These are phyloP conservation scores for Beauveria brongniartii DNA, from an alignment of 2,329 filamentous ascomycete genomes.

Conservation along the genomic window DNA sequence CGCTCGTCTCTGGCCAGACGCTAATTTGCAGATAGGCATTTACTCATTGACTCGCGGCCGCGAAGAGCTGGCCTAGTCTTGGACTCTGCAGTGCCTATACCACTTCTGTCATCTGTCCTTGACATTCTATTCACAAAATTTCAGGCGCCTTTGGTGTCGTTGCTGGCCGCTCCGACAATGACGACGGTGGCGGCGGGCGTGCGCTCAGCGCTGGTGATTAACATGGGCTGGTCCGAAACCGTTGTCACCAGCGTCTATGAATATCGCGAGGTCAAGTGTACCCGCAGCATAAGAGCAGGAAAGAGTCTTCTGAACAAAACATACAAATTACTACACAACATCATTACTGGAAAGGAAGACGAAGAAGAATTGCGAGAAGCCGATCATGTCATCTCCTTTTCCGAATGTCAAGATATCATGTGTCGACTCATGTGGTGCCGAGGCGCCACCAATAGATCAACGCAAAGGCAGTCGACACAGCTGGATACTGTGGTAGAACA, in stretches of 20 bases:
- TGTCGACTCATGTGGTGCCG: constrained; percentile 71
- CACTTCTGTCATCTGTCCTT: constrained; percentile 66
- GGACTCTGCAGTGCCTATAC: constrained; percentile 69
- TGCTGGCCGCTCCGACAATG: constrained; percentile 71
- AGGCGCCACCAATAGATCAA: constrained; percentile 22
- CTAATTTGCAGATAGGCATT: constrained; percentile 34
- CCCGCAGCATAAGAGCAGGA: constrained; percentile 65
- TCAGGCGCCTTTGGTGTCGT: constrained; percentile 69
- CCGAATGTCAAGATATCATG: constrained; percentile 74
- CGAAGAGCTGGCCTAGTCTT: constrained; percentile 68
- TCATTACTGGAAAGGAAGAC: constrained; percentile 22
- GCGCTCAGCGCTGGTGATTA: constrained; percentile 76
- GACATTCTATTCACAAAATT: constrained; percentile 75
- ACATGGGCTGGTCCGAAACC: constrained; percentile 90
- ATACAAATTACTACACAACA: constrained; percentile 48
- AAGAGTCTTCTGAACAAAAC: constrained; percentile 63
- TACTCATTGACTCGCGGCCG: constrained; percentile 67
- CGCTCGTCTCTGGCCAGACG: neutral
- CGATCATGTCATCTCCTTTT: constrained; percentile 50
- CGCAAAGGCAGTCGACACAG: constrained; percentile 30
- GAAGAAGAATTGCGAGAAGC: constrained; percentile 20
- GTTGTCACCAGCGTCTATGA: constrained; percentile 82
- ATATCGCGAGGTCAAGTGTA: constrained; percentile 69
- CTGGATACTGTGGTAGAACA: constrained; percentile 47
- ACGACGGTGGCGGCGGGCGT: constrained; percentile 70